Evolutionary conservation across 306 rosid species (phyloP).

Genomic region (Inga oerstediana): DNA sequence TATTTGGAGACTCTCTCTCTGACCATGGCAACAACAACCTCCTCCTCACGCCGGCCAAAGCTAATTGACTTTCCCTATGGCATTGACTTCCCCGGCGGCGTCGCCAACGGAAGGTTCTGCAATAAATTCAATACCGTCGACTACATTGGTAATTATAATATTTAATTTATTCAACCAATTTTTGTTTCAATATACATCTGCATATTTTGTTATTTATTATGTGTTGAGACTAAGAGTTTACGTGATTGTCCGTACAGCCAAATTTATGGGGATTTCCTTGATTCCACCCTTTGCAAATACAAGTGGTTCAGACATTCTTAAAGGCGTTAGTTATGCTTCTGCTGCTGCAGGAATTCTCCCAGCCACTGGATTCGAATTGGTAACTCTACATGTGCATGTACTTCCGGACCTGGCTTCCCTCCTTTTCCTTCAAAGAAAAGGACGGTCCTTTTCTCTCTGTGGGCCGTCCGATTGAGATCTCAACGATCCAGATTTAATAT

Average conservation of each 20-base stretch:
- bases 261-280: neutral
- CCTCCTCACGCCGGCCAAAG: constrained; percentile 29
- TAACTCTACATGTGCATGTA: no score
- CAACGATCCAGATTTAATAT: no score
- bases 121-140: constrained; percentile 39
- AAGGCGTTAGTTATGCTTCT: neutral
- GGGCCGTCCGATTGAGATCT: no score
- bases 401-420: no score
- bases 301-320: neutral
- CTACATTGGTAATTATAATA: neutral
- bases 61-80: constrained; percentile 61
- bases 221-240: neutral
- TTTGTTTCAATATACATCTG: no score
- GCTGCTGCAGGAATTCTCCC: neutral
- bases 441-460: no score
- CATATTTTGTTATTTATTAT: constrained; percentile 10
- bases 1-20: constrained; percentile 59
- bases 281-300: neutral
- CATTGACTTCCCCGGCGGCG: constrained; percentile 39
- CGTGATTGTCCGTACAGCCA: neutral
- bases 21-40: constrained; percentile 66
- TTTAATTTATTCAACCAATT: no score
- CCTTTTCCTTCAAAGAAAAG: no score
- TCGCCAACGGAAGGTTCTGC: constrained; percentile 60
- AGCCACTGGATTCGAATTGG: neutral